A percentile compares a stretch with the other conserved stretches of the same genome.
Conservation (phyloP, 192 early-diverging fungal species). For the Coemansia furcata region DNA sequence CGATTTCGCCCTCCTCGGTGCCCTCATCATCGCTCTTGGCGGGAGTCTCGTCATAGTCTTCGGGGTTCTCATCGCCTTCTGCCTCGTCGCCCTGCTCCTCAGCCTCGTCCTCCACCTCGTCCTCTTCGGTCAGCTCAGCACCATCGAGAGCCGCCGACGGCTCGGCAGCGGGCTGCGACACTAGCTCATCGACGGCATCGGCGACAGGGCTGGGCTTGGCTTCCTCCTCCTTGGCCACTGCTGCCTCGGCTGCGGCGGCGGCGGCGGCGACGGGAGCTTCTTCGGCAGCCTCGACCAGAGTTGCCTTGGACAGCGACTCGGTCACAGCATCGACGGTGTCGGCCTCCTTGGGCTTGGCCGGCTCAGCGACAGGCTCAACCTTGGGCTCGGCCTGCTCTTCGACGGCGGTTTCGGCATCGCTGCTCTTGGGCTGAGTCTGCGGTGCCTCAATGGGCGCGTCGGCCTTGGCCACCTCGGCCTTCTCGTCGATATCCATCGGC, state of each 20-base stretch:
- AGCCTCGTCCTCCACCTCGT: conserved; percentile 2
- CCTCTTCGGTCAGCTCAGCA: too few relatives aligned
- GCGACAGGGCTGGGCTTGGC: conserved; percentile 24
- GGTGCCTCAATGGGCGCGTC: background rate
- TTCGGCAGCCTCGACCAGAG: conserved; percentile 9
- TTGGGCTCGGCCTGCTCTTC: conserved; percentile 12
- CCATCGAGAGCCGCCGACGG: background rate
- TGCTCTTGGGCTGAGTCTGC: conserved; percentile 18
- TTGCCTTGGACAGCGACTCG: conserved; percentile 25
- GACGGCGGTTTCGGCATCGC: conserved; percentile 6
- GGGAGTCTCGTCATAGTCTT: conserved; percentile 14
- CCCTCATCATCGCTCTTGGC: conserved; percentile 7
- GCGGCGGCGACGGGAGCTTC: background rate
- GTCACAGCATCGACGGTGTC: conserved; percentile 15
- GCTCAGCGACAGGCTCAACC: conserved; percentile 1
- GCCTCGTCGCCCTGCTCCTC: conserved; percentile 17
- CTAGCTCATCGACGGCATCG: conserved; percentile 13
- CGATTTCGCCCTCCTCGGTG: conserved; percentile 32
- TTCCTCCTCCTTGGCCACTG: conserved; percentile 30
- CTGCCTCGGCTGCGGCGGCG: conserved; percentile 1
- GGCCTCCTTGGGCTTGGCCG: conserved; percentile 11
- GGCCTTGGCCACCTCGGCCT: background rate
- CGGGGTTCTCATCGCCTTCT: conserved; percentile 17
- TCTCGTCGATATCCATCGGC: conserved; percentile 34
- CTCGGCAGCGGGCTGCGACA: conserved; percentile 5